Base-by-base conservation (phyloP, 2,329 filamentous ascomycete genomes). In the Eutypella sp. region DNA sequence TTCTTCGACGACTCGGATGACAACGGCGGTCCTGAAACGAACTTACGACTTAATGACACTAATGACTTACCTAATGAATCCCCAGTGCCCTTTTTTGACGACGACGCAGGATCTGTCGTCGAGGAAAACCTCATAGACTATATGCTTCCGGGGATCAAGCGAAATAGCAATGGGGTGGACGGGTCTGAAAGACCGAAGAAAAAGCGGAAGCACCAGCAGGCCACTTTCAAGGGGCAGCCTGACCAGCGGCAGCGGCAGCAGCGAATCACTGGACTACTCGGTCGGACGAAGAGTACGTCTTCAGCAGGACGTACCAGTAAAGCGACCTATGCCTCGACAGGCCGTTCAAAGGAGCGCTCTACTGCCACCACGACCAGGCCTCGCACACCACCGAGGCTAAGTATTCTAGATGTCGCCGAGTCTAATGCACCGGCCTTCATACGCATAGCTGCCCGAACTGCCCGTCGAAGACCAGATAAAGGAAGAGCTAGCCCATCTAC, bases 331-430 rank as follows among this genome's bases (percentile, higher is more conserved):
- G 39, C 22, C 27, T 29, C 41, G 27, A 47, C 22, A n/a, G 37
- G 18, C 50, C 49, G 40, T 42, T 44, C 23, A 43, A 54, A 47
- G 40, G 51, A 39, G 34, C 31, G 15, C 19, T 41, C 39, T n/a
- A n/a, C n/a, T 48, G 49, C 41, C 39, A 48, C 16, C 15, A 19
- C 37, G 41, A 19, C 37, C 20, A 49, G 27, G 23, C 39, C 31
- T 38, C 27, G 42, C 27, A 45, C 54, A 2, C 65, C 74, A n/a
- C 77, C 78, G 3, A 63, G 60, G 18, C 67, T 85, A 18, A 76
- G 81, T 52, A 82, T 85, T 45, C 58, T 84, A n/a, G 81, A 85
- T 60, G 73, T 82, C 19, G 67, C 76, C 38, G 73, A 76, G 49
- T 59, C 67, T 2, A 56, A 69, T 47, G 76, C 79, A 1, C 82